These are phyloP conservation scores for Pseudopyrenochaeta lycopersici DNA, from an alignment of 2,329 filamentous ascomycete genomes.

Conservation along the genomic window DNA sequence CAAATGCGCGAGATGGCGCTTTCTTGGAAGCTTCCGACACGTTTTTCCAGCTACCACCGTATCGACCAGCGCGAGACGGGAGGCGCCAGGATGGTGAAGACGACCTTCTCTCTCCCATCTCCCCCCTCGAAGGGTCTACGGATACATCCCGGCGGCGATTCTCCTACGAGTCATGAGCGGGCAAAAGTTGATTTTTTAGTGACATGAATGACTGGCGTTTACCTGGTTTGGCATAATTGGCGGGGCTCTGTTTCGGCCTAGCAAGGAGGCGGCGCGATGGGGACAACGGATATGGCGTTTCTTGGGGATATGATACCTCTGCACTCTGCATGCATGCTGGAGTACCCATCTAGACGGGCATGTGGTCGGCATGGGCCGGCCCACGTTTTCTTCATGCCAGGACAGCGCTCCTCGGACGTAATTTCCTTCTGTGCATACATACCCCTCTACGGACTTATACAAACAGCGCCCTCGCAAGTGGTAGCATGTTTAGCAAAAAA, in stretches of 20 bases:
- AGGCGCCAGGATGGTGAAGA: slow-evolving; percentile 33
- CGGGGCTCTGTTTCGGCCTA: background rate
- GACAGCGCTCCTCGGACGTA: background rate
- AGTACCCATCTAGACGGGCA: slow-evolving; percentile 21
- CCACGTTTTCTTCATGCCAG: slow-evolving; percentile 8
- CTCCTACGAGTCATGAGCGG: slow-evolving; percentile 49
- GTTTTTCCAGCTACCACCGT: slow-evolving; percentile 38
- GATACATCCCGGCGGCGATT: slow-evolving; percentile 45
- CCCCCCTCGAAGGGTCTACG: slow-evolving; percentile 42
- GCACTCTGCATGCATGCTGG: slow-evolving; percentile 13
- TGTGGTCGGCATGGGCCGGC: slow-evolving; percentile 8
- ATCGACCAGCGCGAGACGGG: slow-evolving; percentile 29
- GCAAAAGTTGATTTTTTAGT: slow-evolving; percentile 20
- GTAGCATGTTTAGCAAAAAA: slow-evolving; percentile 5
- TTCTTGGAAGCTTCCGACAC: slow-evolving; percentile 42
- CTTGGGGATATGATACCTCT: slow-evolving; percentile 17
- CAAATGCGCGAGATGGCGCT: slow-evolving; percentile 35
- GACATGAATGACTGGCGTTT: slow-evolving; percentile 7
- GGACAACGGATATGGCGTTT: slow-evolving; percentile 19
- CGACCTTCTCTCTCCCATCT: slow-evolving; percentile 43
- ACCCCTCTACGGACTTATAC: slow-evolving; percentile 2
- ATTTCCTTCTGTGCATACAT: slow-evolving; percentile 12
- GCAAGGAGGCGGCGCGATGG: slow-evolving; percentile 2
- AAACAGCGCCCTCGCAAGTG: slow-evolving; percentile 5
- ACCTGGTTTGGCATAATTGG: slow-evolving; percentile 11